Base-by-base conservation (phyloP, 1,284 basidiomycete genomes). In the Moesziomyces antarcticus region DNA sequence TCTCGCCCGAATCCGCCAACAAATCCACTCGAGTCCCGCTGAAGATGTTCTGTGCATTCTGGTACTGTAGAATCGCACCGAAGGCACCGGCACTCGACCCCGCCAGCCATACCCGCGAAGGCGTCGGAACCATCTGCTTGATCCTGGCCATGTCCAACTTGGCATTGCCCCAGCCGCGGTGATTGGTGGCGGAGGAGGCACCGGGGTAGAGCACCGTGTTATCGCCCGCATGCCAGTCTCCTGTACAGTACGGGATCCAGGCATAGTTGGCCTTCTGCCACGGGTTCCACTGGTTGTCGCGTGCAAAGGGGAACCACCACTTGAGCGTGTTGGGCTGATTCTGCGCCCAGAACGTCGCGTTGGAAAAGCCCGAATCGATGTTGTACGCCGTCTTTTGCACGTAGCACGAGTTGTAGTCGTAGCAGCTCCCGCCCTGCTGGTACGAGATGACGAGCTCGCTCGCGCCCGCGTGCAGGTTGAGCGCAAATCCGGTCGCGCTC, bases 171-270 rank as follows among this genome's bases (percentile, higher is more conserved):
- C 48, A 66, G 0, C 68, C 68, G 10, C 53, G 53, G 24, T 71
- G 68, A 14, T 50, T 27, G 11, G 68, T 71, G 0, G 20, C 6
- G 0, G 14, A 14, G 24, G 42, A 40, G 1, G 41, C 37, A 1
- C 62, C 62, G 14, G 42, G 25, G 53, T 71, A 71, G 43, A 52
- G 27, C n/a, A 50, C 56, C n/a, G 56, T 42, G 13, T 61, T 61
- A 37, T 71, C 56, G 1, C 68, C 68, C 13, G 57, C 50, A 22
- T 67, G 63, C 16, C 59, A 56, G 20, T 71, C 68, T 27, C 68
- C 68, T 0, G 68, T 71, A 54, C 68, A 71, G 54, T 71, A 71
- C 0, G 68, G 68, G 21, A 71, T 46, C 45, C 46, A 71, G 1
- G 63, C 68, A 8, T 59, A 61, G 25, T 61, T 65, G 10, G 62